phyloP scores from a whole-genome alignment of 202 grass and related monocot species.

The Dendrocalamus latiflorus region DNA sequence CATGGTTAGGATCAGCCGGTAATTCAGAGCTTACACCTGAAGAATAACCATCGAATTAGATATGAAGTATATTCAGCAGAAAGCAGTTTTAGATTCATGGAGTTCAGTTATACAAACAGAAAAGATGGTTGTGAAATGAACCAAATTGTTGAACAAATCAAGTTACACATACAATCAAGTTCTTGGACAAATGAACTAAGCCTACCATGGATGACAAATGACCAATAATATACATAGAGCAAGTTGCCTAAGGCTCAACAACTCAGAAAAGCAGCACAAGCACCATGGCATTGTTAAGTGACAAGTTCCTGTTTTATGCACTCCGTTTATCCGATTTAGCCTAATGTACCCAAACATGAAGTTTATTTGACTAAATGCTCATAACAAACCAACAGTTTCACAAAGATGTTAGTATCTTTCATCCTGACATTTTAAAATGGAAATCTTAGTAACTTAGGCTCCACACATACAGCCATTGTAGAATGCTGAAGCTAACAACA shows the following conservation, averaged over 20 bases:
- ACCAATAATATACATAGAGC: not conserved
- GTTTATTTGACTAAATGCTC: not conserved
- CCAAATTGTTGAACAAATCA: not conserved
- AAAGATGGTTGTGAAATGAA: not conserved
- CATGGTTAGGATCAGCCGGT: constrained; percentile 34
- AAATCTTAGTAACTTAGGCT: not conserved
- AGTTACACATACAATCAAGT: not conserved
- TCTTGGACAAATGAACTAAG: not conserved
- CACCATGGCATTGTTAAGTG: not conserved
- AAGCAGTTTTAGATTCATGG: not conserved
- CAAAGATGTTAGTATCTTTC: not conserved
- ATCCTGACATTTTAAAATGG: not conserved
- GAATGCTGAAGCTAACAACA: not conserved
- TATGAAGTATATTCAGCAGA: not conserved
- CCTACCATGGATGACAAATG: not conserved
- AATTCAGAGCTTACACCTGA: constrained; percentile 63
- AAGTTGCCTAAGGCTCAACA: not conserved
- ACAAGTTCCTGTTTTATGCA: not conserved
- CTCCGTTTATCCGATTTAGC: not conserved
- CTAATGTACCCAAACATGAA: not conserved
- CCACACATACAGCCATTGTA: not conserved
- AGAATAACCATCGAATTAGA: not conserved
- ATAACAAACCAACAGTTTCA: not conserved
- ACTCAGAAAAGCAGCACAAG: not conserved
- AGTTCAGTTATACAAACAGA: not conserved